Evolutionary conservation across 495 filamentous ascomycete genomes (phyloP).

Genomic region (Lepidopterella palustris): DNA sequence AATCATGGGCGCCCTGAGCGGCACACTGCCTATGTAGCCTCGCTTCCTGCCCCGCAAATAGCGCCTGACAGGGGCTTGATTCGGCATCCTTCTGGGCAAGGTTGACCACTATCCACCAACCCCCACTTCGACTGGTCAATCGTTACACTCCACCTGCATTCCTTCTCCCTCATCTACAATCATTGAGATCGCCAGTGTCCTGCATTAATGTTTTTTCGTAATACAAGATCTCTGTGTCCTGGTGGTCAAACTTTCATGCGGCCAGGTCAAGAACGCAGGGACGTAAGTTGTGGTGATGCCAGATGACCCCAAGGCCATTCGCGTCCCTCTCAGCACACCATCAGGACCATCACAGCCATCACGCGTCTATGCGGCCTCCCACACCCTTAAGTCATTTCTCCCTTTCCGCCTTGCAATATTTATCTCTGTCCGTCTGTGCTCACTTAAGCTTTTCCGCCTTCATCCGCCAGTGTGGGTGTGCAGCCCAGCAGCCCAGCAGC

Average conservation of each 20-base stretch:
- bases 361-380: conserved; percentile 23
- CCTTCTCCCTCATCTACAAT: background rate
- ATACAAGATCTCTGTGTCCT: background rate
- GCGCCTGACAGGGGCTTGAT: background rate
- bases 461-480: conserved; percentile 24
- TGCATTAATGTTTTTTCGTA: background rate
- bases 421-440: conserved; percentile 12
- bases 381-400: conserved; percentile 18
- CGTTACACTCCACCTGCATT: background rate
- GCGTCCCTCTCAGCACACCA: conserved; percentile 23
- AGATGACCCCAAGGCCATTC: conserved; percentile 24
- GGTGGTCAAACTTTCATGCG: conserved; percentile 13
- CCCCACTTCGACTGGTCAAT: background rate
- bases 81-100: background rate
- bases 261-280: conserved; percentile 13
- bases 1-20: no score
- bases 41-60: background rate
- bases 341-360: conserved; percentile 22
- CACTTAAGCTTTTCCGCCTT: conserved; percentile 28
- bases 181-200: background rate
- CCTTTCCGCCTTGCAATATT: conserved; percentile 15
- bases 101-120: background rate
- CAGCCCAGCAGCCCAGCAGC: no score
- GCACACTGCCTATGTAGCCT: background rate
- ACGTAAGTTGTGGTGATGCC: background rate